A percentile compares a stretch with the other conserved stretches of the same genome.
phyloP scores from a whole-genome alignment of 2,329 filamentous ascomycete species.

The Colletotrichum paranaense region DNA sequence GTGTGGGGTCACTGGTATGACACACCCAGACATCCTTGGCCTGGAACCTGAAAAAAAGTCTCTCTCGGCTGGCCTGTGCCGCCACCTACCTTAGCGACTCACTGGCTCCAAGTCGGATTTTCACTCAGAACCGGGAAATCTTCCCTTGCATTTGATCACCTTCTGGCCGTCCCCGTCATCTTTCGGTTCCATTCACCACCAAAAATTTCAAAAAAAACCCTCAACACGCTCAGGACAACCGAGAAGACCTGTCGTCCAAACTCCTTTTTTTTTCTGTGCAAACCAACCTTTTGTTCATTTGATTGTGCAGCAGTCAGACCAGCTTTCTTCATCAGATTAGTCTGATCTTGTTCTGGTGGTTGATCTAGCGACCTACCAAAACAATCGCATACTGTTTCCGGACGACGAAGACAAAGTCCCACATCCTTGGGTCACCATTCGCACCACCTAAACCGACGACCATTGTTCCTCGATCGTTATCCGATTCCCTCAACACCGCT shows the following conservation, averaged over 20 bases:
- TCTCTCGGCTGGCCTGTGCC: constrained; percentile 8
- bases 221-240: constrained; percentile 2
- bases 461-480: neutral
- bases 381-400: constrained; percentile 9
- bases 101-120: constrained; percentile 25
- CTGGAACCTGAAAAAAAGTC: constrained; percentile 4
- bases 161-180: neutral
- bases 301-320: neutral
- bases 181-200: neutral
- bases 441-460: neutral
- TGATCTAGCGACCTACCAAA: neutral
- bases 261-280: constrained; percentile 1
- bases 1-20: constrained; percentile 7
- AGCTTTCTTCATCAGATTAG: constrained; percentile 13
- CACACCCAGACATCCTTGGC: neutral
- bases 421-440: constrained; percentile 1
- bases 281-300: constrained; percentile 10
- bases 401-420: constrained; percentile 5
- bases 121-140: constrained; percentile 28
- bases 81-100: constrained; percentile 8
- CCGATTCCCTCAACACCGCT: neutral
- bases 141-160: constrained; percentile 15
- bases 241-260: constrained; percentile 5
- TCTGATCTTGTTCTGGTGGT: constrained; percentile 11
- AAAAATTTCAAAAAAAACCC: neutral